Evolutionary conservation across 345 rosid species (phyloP).

Genomic region (Reutealis trisperma): DNA sequence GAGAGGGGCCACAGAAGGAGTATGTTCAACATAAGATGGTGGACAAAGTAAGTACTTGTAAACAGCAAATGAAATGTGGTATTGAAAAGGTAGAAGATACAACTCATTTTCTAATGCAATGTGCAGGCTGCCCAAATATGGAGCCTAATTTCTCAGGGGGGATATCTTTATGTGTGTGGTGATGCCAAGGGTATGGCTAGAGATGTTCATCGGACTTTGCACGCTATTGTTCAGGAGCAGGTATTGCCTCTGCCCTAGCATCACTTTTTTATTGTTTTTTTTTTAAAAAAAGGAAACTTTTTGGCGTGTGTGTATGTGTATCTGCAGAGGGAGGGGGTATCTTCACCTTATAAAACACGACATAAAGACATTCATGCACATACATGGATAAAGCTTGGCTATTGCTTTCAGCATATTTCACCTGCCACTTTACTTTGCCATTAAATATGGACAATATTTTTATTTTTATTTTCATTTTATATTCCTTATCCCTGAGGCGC

Average conservation of each 20-base stretch:
- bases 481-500: no score
- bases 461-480: no score
- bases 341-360: neutral
- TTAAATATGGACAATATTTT: no score
- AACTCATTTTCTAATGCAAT: neutral
- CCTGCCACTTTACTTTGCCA: no score
- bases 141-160: constrained; percentile 27
- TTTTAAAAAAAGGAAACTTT: no score
- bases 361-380: neutral
- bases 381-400: neutral
- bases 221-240: constrained; percentile 37
- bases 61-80: neutral
- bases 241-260: constrained; percentile 5
- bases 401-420: no score
- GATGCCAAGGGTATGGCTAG: constrained; percentile 42
- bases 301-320: neutral
- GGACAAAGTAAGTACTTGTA: constrained; percentile 20
- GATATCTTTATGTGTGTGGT: constrained; percentile 37
- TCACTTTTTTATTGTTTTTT: neutral
- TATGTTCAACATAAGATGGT: constrained; percentile 36
- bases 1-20: constrained; percentile 37
- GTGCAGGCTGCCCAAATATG: constrained; percentile 33
- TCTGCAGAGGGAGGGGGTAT: neutral
- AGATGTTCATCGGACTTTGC: constrained; percentile 39
- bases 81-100: neutral